Evolutionary conservation across 2,329 filamentous ascomycete genomes (phyloP).

Genomic region (Aspergillus hortae): DNA sequence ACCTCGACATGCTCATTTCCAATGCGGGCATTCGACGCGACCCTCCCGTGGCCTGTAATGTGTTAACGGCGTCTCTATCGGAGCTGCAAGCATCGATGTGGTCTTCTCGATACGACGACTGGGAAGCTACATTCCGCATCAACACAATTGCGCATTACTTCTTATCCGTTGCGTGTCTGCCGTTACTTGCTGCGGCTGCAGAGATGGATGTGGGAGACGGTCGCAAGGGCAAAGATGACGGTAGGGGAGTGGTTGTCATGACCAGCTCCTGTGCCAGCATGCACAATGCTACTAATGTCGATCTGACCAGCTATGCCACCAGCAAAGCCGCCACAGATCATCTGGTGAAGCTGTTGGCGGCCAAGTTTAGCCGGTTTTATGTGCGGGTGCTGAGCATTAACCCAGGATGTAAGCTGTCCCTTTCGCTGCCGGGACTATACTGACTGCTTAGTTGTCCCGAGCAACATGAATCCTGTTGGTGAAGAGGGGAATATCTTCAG

Average conservation of each 20-base stretch:
- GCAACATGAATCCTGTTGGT: constrained; percentile 44
- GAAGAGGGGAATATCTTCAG: constrained; percentile 41
- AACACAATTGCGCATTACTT: constrained; percentile 53
- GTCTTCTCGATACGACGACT: constrained; percentile 43
- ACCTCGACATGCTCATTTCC: constrained; percentile 48
- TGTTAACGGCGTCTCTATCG: constrained; percentile 39
- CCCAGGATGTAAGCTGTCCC: constrained; percentile 37
- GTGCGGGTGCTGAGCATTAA: constrained; percentile 45
- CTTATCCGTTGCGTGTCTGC: constrained; percentile 45
- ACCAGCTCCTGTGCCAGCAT: constrained; percentile 53
- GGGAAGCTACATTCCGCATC: constrained; percentile 46
- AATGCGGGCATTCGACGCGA: constrained; percentile 50
- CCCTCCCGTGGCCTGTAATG: constrained; percentile 42
- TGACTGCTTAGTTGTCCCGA: constrained; percentile 38
- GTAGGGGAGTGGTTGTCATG: constrained; percentile 47
- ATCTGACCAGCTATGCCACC: constrained; percentile 50
- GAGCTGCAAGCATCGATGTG: constrained; percentile 48
- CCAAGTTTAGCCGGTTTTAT: constrained; percentile 46
- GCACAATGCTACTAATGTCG: constrained; percentile 52
- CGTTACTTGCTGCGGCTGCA: constrained; percentile 42
- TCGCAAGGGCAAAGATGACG: constrained; percentile 33
- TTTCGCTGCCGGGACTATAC: neutral
- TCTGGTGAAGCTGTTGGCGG: constrained; percentile 47
- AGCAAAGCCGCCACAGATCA: constrained; percentile 54
- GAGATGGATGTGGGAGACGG: constrained; percentile 23